Conservation (phyloP, 371 early-diverging fungal genomes). For the Lichtheimia ornata region DNA sequence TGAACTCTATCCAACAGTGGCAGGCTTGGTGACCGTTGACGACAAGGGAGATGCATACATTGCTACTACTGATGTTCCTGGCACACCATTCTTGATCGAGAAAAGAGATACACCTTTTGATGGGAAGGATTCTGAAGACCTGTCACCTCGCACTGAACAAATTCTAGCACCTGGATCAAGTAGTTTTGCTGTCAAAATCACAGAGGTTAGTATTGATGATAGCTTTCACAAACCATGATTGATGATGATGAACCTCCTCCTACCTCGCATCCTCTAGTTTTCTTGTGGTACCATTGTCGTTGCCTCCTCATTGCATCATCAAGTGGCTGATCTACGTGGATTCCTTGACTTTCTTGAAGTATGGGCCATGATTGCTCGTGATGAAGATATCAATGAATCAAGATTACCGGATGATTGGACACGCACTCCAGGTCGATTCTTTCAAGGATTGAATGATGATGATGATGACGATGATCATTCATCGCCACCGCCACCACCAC, state of each 20-base stretch:
- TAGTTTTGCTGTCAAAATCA: slow-evolving; percentile 40
- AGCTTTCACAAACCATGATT: too few relatives aligned
- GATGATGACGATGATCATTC: slow-evolving; percentile 9
- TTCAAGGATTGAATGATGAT: slow-evolving; percentile 13
- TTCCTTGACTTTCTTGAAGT: slow-evolving; percentile 44
- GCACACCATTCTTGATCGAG: slow-evolving; percentile 42
- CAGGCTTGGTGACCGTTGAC: slow-evolving; percentile 24
- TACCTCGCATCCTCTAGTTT: slow-evolving; percentile 21
- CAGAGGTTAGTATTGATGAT: slow-evolving; percentile 28
- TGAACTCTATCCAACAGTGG: slow-evolving; percentile 41
- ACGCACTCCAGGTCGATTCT: slow-evolving; percentile 37
- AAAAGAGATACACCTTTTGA: slow-evolving; percentile 31
- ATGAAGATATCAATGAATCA: slow-evolving; percentile 30
- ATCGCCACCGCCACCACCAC: slow-evolving; percentile 20
- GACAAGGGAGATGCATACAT: slow-evolving; percentile 25
- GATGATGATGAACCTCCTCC: too few relatives aligned
- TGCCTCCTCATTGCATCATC: slow-evolving; percentile 41
- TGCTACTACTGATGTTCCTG: slow-evolving; percentile 17
- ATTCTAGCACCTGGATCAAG: slow-evolving; percentile 25
- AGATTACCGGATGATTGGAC: slow-evolving; percentile 38
- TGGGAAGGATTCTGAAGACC: slow-evolving; percentile 26
- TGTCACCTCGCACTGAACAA: slow-evolving; percentile 28
- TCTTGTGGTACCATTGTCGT: slow-evolving; percentile 45
- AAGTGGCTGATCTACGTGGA: slow-evolving; percentile 36
- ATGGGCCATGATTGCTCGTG: slow-evolving; percentile 37